phyloP scores from a whole-genome alignment of 345 rosid genomes.

The Aurinia saxatilis region DNA sequence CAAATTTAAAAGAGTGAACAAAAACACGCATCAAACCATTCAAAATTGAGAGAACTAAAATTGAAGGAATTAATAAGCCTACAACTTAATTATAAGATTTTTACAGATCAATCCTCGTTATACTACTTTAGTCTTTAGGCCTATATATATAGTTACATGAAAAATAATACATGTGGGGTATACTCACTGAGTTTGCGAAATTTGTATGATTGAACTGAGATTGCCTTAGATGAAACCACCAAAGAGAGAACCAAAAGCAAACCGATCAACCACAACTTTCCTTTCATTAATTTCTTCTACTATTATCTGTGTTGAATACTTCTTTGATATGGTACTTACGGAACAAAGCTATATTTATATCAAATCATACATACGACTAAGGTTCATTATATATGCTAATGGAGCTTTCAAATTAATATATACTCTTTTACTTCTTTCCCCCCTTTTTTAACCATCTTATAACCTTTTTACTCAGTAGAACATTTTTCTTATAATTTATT shows the following conservation, averaged over 20 bases:
- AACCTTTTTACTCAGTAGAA: background rate
- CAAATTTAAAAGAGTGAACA: too few relatives aligned
- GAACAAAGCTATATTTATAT: background rate
- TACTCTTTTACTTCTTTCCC: too few relatives aligned
- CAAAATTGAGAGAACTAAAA: too few relatives aligned
- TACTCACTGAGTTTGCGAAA: background rate
- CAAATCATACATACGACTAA: conserved; percentile 2
- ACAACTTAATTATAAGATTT: too few relatives aligned
- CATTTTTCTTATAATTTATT: background rate
- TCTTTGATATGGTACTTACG: background rate
- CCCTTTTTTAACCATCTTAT: too few relatives aligned
- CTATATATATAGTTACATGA: background rate
- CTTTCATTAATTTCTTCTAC: background rate
- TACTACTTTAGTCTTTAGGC: too few relatives aligned
- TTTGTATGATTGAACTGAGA: background rate
- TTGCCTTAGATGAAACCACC: background rate
- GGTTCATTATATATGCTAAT: background rate
- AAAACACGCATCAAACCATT: too few relatives aligned
- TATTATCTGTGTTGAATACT: background rate
- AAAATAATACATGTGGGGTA: too few relatives aligned
- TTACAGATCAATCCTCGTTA: too few relatives aligned
- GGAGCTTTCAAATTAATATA: background rate
- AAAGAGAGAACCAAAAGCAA: background rate
- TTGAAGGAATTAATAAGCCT: too few relatives aligned
- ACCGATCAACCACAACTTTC: background rate